A percentile compares a stretch with the other conserved stretches of the same genome.
These are phyloP conservation scores for Leccinum obscurum DNA, from an alignment of 768 basidiomycete species.

Conservation along the genomic window DNA sequence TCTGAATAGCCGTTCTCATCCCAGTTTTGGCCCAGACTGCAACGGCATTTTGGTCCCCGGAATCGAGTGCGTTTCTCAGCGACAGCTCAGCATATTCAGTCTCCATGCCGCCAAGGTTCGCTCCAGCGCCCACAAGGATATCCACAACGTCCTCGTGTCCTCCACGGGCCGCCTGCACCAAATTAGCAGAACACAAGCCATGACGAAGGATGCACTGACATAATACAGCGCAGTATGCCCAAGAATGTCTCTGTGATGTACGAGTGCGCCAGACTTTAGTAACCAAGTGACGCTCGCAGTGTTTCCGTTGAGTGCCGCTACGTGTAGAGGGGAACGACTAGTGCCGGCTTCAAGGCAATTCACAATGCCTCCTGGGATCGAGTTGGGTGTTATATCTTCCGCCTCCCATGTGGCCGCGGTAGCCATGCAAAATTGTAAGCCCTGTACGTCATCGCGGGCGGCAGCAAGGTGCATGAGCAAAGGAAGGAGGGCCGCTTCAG, in stretches of 20 bases:
- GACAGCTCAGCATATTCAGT: slow-evolving; percentile 56
- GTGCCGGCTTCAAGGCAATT: slow-evolving; percentile 72
- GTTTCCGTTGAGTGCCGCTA: slow-evolving; percentile 72
- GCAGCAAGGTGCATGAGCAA: slow-evolving; percentile 80
- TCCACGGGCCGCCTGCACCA: slow-evolving; percentile 68
- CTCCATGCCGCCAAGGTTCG: slow-evolving; percentile 69
- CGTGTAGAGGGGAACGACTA: slow-evolving; percentile 75
- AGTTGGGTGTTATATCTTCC: slow-evolving; percentile 19
- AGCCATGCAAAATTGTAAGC: slow-evolving; percentile 58
- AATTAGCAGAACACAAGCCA: slow-evolving; percentile 2
- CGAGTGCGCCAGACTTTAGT: slow-evolving; percentile 73
- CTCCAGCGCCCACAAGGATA: slow-evolving; percentile 69
- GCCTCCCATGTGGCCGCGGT: slow-evolving; percentile 27
- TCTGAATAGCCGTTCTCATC: slow-evolving; percentile 12
- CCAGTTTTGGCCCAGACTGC: slow-evolving; percentile 62
- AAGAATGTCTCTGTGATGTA: slow-evolving; percentile 76
- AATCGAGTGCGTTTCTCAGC: slow-evolving; percentile 35
- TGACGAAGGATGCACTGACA: slow-evolving; percentile 40
- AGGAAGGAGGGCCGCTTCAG: slow-evolving; percentile 71
- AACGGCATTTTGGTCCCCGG: slow-evolving; percentile 45
- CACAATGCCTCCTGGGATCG: slow-evolving; percentile 64
- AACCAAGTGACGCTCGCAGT: slow-evolving; percentile 43
- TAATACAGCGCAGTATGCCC: slow-evolving; percentile 87
- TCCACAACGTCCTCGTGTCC: slow-evolving; percentile 62
- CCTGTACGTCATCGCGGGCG: slow-evolving; percentile 64